Conservation (phyloP, 2,329 filamentous ascomycete genomes). For the Exophiala spinifera region DNA sequence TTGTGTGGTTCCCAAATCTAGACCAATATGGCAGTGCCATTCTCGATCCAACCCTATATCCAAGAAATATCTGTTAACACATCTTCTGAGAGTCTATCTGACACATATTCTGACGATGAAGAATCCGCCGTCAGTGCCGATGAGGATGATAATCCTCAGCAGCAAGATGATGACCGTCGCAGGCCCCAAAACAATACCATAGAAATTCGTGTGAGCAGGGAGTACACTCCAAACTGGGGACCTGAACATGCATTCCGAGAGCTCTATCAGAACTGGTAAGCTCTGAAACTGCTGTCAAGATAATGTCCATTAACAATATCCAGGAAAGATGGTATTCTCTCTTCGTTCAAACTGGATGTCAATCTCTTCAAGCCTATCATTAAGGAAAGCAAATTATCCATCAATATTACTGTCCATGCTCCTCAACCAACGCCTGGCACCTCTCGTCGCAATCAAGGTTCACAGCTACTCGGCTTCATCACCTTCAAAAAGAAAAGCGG, state of each 20-base stretch:
- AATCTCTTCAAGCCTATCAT: slow-evolving; percentile 5
- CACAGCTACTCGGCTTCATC: slow-evolving; percentile 28
- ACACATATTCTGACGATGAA: background rate
- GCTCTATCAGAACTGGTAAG: slow-evolving; percentile 25
- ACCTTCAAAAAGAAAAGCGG: slow-evolving; percentile 23
- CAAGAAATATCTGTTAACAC: too few species aligned
- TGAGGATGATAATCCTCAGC: background rate
- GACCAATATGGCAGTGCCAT: too few species aligned
- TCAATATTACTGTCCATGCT: slow-evolving; percentile 9
- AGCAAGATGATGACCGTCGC: too few species aligned
- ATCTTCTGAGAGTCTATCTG: too few species aligned
- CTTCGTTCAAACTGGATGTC: slow-evolving; percentile 10
- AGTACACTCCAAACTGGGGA: slow-evolving; percentile 13
- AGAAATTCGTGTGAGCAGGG: background rate
- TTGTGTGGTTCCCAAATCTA: too few species aligned
- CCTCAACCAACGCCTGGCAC: background rate
- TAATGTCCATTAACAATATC: background rate
- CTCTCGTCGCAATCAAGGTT: background rate
- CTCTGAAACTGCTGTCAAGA: background rate
- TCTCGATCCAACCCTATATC: too few species aligned
- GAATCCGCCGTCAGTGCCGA: background rate
- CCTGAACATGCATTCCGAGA: slow-evolving; percentile 23
- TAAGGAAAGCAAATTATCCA: slow-evolving; percentile 2
- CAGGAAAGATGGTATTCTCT: slow-evolving; percentile 24
- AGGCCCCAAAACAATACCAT: too few species aligned